Evolutionary conservation across 148 eudicot genomes (phyloP), one percentile per base, ranked within the genome.

Genomic region (Vaccinium corymbosum): DNA sequence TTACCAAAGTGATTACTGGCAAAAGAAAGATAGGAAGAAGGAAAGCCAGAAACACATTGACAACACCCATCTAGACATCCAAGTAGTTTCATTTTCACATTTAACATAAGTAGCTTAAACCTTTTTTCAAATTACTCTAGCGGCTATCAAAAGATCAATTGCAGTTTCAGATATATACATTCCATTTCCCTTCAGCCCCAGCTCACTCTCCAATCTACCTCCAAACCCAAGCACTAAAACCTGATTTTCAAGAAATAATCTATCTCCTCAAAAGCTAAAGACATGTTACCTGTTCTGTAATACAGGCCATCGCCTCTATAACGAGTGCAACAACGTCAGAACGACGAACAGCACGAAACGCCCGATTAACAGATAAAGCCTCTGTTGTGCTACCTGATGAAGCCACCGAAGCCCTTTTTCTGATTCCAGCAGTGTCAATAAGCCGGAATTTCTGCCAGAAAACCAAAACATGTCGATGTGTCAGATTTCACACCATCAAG

Each of bases 381-480:
- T 97, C 99, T n/a, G 99, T 94, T 46, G 92, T 95, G 91, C 98
- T 97, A 79, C 99, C 98, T 12, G 95, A 95, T 51, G 99, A 97
- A 86, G 98, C 98, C 81, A 95, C 93, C 76, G 94, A 89, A 81
- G 98, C 91, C 86, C 90, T 92, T 89, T 90, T 95, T 81, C 99
- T 90, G 83, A 97, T 97, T 85, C 99, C 99, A 88, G 99, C 99
- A 83, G 99, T 95, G 87, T 97, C 99, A 85, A 94, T 97, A 64
- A 97, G 96, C 84, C 89, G 91, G 85, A 93, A 94, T 84, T 94
- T 94, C 99, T 97, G 96, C 86, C 91, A 84, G 59, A 83, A 48
- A 84, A 70, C 42, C 35, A 29, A 27, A 52, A 29, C 78, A 51
- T 17, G 6, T 38, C 53, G 7, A 29, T 7, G 4, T 53, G 56